Evolutionary conservation across 2,329 filamentous ascomycete genomes (phyloP), one percentile per base, ranked within the genome.

Genomic region (Clonostachys byssicola): DNA sequence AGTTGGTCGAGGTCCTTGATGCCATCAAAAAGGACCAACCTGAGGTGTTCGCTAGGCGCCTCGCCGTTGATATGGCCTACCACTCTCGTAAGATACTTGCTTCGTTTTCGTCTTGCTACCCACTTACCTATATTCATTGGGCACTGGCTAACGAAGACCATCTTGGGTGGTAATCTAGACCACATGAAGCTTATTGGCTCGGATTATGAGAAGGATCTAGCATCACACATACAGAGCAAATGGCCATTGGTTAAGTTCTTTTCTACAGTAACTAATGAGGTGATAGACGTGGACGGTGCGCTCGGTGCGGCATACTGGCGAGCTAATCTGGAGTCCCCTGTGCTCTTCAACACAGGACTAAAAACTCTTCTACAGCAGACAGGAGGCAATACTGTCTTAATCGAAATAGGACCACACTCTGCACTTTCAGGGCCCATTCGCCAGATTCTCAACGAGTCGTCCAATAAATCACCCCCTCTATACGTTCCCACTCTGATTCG

Each of bases 61-160:
- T 75, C 0, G 56, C 60, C 14, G 65, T 71, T 2, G 63, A 70
- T 46, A 64, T 48, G 6, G 71, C 71, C 0, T 74, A 73, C 1
- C 60, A 39, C 36, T 39, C 36, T 18, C 17, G 36, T 39, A 18
- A 39, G 36, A n/a, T n/a, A 66, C 60, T 59, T 59, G 1, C 43
- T 12, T 14, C 20, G 7, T 18, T 14, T 9, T 13, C 40, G 60
- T 74, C 30, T 49, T 39, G 16, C 36, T 8, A 18, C 8, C 36
- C 6, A 39, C 12, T 39, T n/a, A n/a, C 20, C 16, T 12, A n/a
- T 39, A 8, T 39, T n/a, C 8, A 3, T 9, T 30, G 23, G 23
- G 4, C 9, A 10, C 9, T 30, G 23, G 23, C 23, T 30, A 30
- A 30, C 23, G 23, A 30, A 30, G 23, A 10, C 23, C 23, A 10